Evolutionary conservation across 2,329 filamentous ascomycete species (phyloP).

Genomic region (Massarina eburnea): DNA sequence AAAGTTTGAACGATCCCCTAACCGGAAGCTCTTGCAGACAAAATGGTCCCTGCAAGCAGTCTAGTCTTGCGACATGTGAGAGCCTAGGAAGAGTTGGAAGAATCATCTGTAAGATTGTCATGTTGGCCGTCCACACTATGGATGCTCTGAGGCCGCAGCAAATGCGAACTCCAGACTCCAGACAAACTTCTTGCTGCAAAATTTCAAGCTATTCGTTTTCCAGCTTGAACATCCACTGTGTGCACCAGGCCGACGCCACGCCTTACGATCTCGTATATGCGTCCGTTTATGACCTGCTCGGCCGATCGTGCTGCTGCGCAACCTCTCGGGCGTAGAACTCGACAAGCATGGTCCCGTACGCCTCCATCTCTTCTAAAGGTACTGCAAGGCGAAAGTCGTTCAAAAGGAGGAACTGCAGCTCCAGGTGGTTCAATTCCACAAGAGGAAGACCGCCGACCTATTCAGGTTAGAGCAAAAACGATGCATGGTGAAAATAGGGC

Average conservation of each 20-base stretch:
- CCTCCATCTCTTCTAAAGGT: constrained; percentile 91
- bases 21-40: neutral
- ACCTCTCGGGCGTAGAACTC: constrained; percentile 96
- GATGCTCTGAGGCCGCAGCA: neutral
- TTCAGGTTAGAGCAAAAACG: constrained; percentile 11
- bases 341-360: constrained; percentile 97
- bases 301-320: constrained; percentile 60
- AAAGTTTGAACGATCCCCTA: too few species aligned
- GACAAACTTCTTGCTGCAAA: neutral
- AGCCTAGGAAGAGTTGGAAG: neutral
- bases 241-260: neutral
- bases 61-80: too few species aligned
- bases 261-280: neutral
- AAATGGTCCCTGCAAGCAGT: too few species aligned
- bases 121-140: neutral
- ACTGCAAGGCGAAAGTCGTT: constrained; percentile 96
- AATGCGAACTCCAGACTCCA: neutral
- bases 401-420: constrained; percentile 90
- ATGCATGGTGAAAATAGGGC: constrained; percentile 22
- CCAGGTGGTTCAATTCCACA: constrained; percentile 90
- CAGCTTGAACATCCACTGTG: neutral
- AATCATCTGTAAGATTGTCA: constrained; percentile 1
- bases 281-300: constrained; percentile 14
- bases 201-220: neutral
- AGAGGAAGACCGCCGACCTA: constrained; percentile 93